These are phyloP conservation scores for Pseudevernia furfuracea DNA, from an alignment of 495 filamentous ascomycete genomes.

Conservation along the genomic window DNA sequence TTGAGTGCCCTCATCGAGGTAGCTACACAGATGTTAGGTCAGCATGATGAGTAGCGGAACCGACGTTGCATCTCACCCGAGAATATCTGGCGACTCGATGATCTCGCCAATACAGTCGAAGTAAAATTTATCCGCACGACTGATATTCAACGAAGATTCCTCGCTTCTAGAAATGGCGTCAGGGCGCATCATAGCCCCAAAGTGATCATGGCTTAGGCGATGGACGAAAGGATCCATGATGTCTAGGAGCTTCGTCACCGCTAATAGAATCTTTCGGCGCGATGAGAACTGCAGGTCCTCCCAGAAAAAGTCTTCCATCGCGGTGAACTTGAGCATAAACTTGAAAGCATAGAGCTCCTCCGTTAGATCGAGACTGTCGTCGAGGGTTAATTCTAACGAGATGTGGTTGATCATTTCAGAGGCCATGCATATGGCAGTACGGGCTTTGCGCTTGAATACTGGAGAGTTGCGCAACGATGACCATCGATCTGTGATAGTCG, in stretches of 20 bases:
- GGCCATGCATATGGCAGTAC: slow-evolving; percentile 9
- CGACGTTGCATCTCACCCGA: slow-evolving; percentile 12
- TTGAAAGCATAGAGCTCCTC: slow-evolving; percentile 17
- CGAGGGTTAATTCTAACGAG: not conserved
- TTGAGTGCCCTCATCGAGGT: slow-evolving; percentile 10
- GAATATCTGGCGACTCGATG: slow-evolving; percentile 1
- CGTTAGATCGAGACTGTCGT: not conserved
- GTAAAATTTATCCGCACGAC: slow-evolving; percentile 9
- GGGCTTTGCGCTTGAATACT: slow-evolving; percentile 9
- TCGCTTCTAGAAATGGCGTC: not conserved
- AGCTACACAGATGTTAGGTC: not conserved
- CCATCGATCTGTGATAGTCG: slow-evolving; percentile 23
- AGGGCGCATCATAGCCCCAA: slow-evolving; percentile 10
- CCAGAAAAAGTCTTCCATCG: slow-evolving; percentile 3
- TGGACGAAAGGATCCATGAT: slow-evolving; percentile 19
- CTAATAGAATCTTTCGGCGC: not conserved
- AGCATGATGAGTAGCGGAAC: not conserved
- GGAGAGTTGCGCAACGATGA: slow-evolving; percentile 8
- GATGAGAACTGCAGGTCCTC: slow-evolving; percentile 6
- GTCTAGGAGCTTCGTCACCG: slow-evolving; percentile 13
- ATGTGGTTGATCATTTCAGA: slow-evolving; percentile 5
- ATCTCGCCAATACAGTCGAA: slow-evolving; percentile 16
- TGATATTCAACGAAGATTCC: not conserved
- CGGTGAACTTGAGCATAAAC: slow-evolving; percentile 15
- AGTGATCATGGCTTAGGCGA: slow-evolving; percentile 15